phyloP scores from a whole-genome alignment of 2,329 filamentous ascomycete genomes.

The Phaeosphaeria sp. region DNA sequence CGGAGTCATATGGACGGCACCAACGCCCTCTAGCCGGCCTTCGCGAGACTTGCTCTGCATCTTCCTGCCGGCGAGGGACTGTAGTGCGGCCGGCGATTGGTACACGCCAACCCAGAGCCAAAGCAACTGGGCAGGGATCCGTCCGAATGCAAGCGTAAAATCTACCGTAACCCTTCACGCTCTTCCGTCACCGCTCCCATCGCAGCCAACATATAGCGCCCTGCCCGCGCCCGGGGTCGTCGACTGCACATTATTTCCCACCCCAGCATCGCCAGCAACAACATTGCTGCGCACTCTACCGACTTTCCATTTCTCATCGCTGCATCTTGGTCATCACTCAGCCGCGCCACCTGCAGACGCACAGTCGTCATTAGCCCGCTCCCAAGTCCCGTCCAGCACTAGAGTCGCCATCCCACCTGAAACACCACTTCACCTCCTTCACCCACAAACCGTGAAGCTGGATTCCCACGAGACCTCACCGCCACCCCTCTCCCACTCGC shows the following conservation, averaged over 20 bases:
- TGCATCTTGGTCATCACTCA: neutral
- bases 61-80: slow-evolving; percentile 24
- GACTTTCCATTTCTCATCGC: neutral
- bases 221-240: slow-evolving; percentile 22
- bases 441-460: slow-evolving; percentile 54
- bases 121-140: slow-evolving; percentile 20
- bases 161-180: slow-evolving; percentile 8
- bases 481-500: slow-evolving; percentile 60
- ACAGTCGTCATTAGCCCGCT: slow-evolving; percentile 17
- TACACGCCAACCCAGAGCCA: slow-evolving; percentile 18
- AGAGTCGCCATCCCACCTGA: slow-evolving; percentile 14
- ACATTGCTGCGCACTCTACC: slow-evolving; percentile 4
- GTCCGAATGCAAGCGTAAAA: slow-evolving; percentile 4
- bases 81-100: slow-evolving; percentile 33
- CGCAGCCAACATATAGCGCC: slow-evolving; percentile 22
- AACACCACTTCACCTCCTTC: slow-evolving; percentile 7
- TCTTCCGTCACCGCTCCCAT: slow-evolving; percentile 32
- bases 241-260: slow-evolving; percentile 12
- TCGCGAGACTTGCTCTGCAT: slow-evolving; percentile 39
- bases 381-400: slow-evolving; percentile 9
- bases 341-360: slow-evolving; percentile 13
- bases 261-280: slow-evolving; percentile 9
- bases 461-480: slow-evolving; percentile 59
- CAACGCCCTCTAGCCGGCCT: slow-evolving; percentile 9
- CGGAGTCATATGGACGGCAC: neutral